Base-by-base conservation (phyloP, 768 basidiomycete genomes). In the Boletus subcaerulescens region DNA sequence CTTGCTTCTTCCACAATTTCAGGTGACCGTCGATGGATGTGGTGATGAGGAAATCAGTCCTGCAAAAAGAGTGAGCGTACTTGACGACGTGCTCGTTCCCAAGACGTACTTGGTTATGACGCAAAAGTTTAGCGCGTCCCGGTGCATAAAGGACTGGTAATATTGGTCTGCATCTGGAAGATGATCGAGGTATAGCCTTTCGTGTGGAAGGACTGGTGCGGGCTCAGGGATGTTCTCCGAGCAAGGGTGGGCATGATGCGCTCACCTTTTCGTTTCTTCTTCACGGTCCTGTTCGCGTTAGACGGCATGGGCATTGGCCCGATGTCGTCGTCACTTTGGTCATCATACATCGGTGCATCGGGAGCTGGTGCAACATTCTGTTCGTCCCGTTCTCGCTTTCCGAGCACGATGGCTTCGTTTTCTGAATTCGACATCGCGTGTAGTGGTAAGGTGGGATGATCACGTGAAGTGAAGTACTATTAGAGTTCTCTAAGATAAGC, bases 1-100 rank as follows among this genome's bases (percentile, higher is more conserved):
- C 90, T 74, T 97, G 94, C 72, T 99, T 99, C 78, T 97, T 98
- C 97, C 97, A 99, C n/a, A 99, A 73, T 70, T 99, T 99, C 59
- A 98, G 72, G 71, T 94, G 89, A 3, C 97, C 97, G 67, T 98
- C 97, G 11, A 93, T 72, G 3, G 96, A 98, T 1, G 96, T 94
- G 8, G 97, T 99, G 46, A 99, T 80, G 41, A 98, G 66, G 65
- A 98, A 99, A 53, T 93, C 86, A 13, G 93, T 96, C 70, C 96
- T 97, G 61, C 4, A 12, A 32, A 3, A 26, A 41, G n/a, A 5
- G 14, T 71, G 31, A 68, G 59, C 38, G 5, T 20, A 3, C 17
- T 11, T 13, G 5, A 14, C 14, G 32, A 15, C 20, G 32, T 33
- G 20, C 3, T 10, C 24, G 22, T 14, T 24, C 15, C 9, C 11